Evolutionary conservation across 1,139 yeast species (phyloP), one percentile per base, ranked within the genome.

Genomic region (Kodamaea alishanica): DNA sequence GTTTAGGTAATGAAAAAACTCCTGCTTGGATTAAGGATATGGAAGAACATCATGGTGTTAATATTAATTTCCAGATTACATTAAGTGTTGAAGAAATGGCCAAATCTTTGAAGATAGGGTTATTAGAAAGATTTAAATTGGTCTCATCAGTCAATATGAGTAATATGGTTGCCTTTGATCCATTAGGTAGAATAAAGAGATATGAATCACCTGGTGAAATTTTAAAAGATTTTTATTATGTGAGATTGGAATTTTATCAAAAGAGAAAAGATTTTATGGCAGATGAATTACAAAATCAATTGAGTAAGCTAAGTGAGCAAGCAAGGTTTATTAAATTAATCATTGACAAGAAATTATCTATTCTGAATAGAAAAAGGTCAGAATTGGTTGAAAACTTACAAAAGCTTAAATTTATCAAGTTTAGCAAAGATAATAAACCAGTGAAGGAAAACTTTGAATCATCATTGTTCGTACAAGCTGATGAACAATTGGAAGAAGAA

Each of bases 111-210:
- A 70, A 71, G 38, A 75, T 83, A 24, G 98, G 98, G 0, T 71
- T 88, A 38, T 75, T 85, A 49, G 95, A 86, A 56, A 74, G 90
- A 56, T 94, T 94, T 67, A 89, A 85, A 58, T 72, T 94, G 40
- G 68, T 79, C 8, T 72, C 89, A 0, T 69, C 84, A 8, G 67
- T 92, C 32, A 82, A 77, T 59, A 70, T 87, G 49, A 76, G 81
- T 37, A 94, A 94, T 58, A 89, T 94, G 96, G 96, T 92, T 43
- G 95, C 96, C 0, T 94, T 94, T 64, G 97, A 92, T 63, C 79
- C 96, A n/a, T 75, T 77, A 43, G 96, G 96, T 30, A 79, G 94
- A 52, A 87, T 94, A 49, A 87, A 85, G 57, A 86, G 79, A 57
- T 94, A 90, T 58, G 83, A 79, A 10, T 69, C 73, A 37, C 84